Percentiles rank a stretch among this genome's conserved stretches.
phyloP scores from a whole-genome alignment of 371 early-diverging fungal species.

The Nematocida parisii region DNA sequence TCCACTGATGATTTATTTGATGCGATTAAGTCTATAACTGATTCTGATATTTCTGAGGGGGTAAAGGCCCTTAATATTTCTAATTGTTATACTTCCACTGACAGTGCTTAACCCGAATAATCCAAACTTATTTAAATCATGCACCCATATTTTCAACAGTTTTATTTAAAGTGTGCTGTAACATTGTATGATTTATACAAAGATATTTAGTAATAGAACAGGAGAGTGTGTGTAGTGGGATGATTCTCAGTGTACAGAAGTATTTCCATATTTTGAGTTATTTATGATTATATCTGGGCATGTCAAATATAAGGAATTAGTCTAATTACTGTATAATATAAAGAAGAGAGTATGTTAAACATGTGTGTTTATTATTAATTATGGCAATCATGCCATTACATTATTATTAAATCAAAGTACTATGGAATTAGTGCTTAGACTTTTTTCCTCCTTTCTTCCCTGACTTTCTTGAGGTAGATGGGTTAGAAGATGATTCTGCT shows the following conservation, averaged over 20 bases:
- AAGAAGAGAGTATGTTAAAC: neutral
- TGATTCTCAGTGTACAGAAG: no score
- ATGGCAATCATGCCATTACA: neutral
- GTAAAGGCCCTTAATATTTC: neutral
- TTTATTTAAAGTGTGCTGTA: no score
- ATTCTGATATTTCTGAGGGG: slow-evolving; percentile 1
- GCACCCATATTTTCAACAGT: no score
- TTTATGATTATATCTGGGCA: no score
- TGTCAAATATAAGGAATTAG: no score
- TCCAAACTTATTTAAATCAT: no score
- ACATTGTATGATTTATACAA: no score
- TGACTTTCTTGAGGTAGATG: neutral
- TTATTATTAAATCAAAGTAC: neutral
- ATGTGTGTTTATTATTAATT: neutral
- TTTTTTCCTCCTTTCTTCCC: neutral
- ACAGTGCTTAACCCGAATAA: no score
- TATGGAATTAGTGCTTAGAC: neutral
- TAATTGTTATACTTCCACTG: neutral
- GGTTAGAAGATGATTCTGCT: neutral
- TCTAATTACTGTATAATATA: no score
- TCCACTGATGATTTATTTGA: neutral
- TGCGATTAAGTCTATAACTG: neutral
- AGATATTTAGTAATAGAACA: no score
- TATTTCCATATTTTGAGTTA: no score
- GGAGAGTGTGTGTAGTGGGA: no score